Conservation (phyloP, 129 eudicot species). For the Smallanthus sonchifolius region DNA sequence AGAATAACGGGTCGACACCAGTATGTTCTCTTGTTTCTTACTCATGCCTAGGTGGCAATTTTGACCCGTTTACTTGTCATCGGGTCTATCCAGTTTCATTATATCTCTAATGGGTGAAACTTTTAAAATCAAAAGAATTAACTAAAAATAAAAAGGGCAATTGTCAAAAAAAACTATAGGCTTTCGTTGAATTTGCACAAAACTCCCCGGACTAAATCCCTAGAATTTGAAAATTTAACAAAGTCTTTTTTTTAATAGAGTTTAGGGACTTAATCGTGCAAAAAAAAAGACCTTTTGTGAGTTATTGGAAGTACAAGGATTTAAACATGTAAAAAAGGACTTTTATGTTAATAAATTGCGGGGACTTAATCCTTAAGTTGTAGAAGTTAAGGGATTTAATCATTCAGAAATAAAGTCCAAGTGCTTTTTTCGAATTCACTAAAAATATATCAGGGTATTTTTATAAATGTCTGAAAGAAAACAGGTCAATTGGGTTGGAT, state of each 20-base stretch:
- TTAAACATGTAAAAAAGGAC: background rate
- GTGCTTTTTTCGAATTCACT: background rate
- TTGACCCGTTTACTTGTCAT: background rate
- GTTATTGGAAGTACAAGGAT: background rate
- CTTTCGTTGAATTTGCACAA: background rate
- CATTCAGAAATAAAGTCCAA: background rate
- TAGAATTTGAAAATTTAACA: background rate
- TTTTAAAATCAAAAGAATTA: background rate
- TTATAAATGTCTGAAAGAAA: background rate
- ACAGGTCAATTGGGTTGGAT: background rate
- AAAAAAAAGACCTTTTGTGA: background rate
- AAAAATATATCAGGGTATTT: background rate
- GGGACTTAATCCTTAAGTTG: background rate
- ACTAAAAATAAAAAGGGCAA: background rate
- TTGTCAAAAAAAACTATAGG: background rate
- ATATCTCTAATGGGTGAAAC: constrained; percentile 4
- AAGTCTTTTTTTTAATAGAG: background rate
- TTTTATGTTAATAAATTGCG: background rate
- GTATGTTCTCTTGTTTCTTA: constrained; percentile 37
- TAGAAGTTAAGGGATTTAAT: background rate
- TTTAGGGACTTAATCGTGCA: background rate
- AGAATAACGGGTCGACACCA: constrained; percentile 53
- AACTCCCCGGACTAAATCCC: background rate
- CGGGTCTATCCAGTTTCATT: background rate
- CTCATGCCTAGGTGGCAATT: background rate